Base-by-base conservation (phyloP, 2,329 filamentous ascomycete species). In the Aspergillus clavatus region DNA sequence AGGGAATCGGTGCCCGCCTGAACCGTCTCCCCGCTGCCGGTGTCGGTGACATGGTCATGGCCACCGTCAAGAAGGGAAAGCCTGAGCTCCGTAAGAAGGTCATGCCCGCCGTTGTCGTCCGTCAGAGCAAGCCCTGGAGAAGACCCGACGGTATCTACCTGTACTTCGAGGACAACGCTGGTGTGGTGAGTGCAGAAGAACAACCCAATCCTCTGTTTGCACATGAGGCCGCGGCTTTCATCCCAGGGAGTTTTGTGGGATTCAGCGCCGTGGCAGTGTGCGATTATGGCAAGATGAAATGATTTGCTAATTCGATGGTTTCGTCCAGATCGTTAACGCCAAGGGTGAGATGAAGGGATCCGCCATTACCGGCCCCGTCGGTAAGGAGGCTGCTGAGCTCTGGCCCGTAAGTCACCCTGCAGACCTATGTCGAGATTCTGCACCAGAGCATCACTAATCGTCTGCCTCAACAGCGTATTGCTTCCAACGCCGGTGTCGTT, bases 321-420 rank as follows among this genome's bases (percentile, higher is more conserved):
- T 41, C 38, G 24, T 42, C 44, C 69, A 93, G 87, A 98, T 98
- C 70, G 93, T 98, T 82, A 98, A 98, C 83, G 89, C 91, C 77
- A 98, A 98, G 87, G 93, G 93, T 79, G 93, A 98, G 81, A 98
- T 98, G 93, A 98, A 98, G 87, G 93, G 93, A 72, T 96, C 89
- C 59, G 93, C 93, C 74, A 98, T 98, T 74, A 98, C 93, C 66
- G 93, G 93, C 65, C 93, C 93, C 66, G 91, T 98, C 71, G 93
- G 91, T 76, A 98, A 98, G 86, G 93, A 98, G 81, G 93, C 93
- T 73, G 93, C 93, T 74, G 93, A 98, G 81, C 83, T 98, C 69
- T 98, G 93, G 93, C 93, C 93, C 73, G 88, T 91, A 81, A 78
- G 86, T 82, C 53, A n/a, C n/a, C 11, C 21, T 7, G 24, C n/a